Evolutionary conservation across 148 eudicot genomes (phyloP).

Genomic region (Arbutus unedo): DNA sequence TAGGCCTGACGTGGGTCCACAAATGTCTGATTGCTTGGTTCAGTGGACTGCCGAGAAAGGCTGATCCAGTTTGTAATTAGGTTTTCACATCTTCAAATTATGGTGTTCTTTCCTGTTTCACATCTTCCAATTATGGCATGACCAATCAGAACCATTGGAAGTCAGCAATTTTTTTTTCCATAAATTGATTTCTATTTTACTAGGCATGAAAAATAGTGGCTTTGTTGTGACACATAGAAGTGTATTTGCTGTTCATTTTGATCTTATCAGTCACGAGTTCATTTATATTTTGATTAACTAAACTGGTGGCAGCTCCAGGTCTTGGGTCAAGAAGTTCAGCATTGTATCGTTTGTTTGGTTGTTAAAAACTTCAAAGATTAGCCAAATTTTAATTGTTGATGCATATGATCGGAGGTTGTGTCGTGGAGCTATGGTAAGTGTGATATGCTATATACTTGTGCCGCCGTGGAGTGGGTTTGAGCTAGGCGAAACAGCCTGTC

Average conservation of each 20-base stretch:
- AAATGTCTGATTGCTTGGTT: no score
- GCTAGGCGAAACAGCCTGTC: no score
- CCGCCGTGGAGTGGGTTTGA: no score
- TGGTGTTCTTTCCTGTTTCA: neutral
- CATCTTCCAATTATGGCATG: neutral
- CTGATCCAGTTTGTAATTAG: neutral
- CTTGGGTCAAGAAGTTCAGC: neutral
- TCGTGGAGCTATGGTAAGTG: neutral
- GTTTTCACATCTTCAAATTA: neutral
- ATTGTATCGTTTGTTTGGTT: neutral
- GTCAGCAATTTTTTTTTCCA: neutral
- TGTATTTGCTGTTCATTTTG: neutral
- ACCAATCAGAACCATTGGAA: neutral
- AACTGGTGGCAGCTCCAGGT: neutral
- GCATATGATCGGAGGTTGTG: neutral
- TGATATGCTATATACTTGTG: neutral
- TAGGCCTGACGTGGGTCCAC: no score
- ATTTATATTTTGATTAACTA: neutral
- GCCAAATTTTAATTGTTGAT: neutral
- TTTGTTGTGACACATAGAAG: neutral
- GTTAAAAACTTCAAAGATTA: neutral
- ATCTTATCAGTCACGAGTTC: neutral
- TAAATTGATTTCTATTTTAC: neutral
- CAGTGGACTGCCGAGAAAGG: neutral
- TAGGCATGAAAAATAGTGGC: neutral